A percentile compares a stretch with the other conserved stretches of the same genome.
These are phyloP conservation scores for Auriculariales sp. DNA, from an alignment of 768 basidiomycete genomes.

Conservation along the genomic window DNA sequence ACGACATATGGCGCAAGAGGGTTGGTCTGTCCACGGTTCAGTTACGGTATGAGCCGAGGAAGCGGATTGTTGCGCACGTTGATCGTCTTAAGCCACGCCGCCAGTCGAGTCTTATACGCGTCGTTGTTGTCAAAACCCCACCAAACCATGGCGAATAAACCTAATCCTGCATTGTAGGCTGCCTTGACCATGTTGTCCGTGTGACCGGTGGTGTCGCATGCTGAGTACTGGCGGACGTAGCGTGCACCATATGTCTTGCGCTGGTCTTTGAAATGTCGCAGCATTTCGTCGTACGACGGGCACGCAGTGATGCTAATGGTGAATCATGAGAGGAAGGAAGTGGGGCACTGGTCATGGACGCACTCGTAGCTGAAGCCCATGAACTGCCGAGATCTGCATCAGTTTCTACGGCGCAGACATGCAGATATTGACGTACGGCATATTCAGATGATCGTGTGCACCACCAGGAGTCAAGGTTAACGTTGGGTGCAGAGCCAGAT, in stretches of 20 bases:
- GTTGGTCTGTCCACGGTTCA: neutral
- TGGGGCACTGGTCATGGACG: neutral
- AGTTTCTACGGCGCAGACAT: too few species aligned
- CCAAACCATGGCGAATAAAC: constrained; percentile 4
- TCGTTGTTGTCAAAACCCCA: constrained; percentile 5
- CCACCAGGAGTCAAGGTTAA: neutral
- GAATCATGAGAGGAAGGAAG: neutral
- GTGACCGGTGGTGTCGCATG: constrained; percentile 2
- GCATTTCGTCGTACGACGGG: neutral
- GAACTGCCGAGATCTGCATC: too few species aligned
- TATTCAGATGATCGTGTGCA: neutral
- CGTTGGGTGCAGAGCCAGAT: neutral
- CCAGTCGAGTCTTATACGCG: neutral
- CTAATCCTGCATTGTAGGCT: constrained; percentile 1
- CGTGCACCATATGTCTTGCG: constrained; percentile 3
- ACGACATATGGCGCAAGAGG: constrained; percentile 7
- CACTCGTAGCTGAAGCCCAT: neutral
- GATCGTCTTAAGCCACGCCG: constrained; percentile 3
- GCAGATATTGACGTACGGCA: too few species aligned
- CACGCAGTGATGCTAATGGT: neutral
- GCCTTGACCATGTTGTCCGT: constrained; percentile 3
- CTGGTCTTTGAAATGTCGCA: constrained; percentile 5
- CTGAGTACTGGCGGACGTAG: constrained; percentile 6
- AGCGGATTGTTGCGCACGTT: neutral
- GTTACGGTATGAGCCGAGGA: neutral